Conservation (phyloP, 2,329 filamentous ascomycete species). For the Fusarium compactum region DNA sequence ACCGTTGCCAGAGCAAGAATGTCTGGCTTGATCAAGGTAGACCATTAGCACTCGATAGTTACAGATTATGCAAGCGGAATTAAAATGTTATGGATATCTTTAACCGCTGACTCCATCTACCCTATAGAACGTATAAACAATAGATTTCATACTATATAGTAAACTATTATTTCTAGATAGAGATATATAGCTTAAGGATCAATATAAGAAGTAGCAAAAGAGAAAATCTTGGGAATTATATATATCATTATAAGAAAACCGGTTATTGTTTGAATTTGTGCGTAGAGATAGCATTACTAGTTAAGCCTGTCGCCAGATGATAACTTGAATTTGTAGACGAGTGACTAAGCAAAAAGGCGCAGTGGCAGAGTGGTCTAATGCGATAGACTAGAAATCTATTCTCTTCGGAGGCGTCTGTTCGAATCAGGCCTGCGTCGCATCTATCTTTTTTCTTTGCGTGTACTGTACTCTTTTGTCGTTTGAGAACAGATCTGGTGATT, state of each 20-base stretch:
- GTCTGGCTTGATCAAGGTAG: not conserved
- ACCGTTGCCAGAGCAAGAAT: slow-evolving; percentile 7
- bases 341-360: slow-evolving; percentile 13
- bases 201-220: not conserved
- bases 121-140: not conserved
- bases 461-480: not conserved
- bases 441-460: not conserved
- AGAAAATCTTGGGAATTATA: not conserved
- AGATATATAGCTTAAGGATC: not conserved
- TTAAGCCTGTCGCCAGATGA: accelerated
- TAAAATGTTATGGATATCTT: not conserved
- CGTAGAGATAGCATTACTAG: not conserved
- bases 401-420: slow-evolving; percentile 33
- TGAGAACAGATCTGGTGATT: not conserved
- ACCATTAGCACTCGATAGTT: not conserved
- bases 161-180: not conserved
- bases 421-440: slow-evolving; percentile 42
- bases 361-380: slow-evolving; percentile 37
- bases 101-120: too few species aligned
- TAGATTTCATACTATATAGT: not conserved
- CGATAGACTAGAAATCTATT: slow-evolving; percentile 36
- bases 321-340: accelerated
- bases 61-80: not conserved
- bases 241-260: not conserved
- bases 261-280: not conserved